A percentile compares a stretch with the other conserved stretches of the same genome.
Conservation (phyloP, 1,284 basidiomycete genomes). For the Ganoderma lingzhi region DNA sequence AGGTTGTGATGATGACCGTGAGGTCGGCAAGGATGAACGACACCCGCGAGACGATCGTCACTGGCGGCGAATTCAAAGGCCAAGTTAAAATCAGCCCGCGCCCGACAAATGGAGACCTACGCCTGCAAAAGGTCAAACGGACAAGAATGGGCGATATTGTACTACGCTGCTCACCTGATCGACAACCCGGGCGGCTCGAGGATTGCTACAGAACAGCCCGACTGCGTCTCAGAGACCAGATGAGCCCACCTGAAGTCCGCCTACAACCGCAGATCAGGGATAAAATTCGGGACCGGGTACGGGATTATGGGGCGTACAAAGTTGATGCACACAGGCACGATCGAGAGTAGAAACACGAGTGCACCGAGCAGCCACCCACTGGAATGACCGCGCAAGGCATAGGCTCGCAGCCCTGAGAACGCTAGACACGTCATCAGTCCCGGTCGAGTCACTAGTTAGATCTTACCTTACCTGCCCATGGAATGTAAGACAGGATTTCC, state of each 20-base stretch:
- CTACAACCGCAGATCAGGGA: neutral
- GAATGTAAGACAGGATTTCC: neutral
- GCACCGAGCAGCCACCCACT: neutral
- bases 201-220: neutral
- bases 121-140: neutral
- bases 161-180: neutral
- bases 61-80: neutral
- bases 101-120: neutral
- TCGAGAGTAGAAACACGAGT: neutral
- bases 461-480: neutral
- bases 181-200: neutral
- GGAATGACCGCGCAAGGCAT: neutral
- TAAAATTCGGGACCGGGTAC: neutral
- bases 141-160: neutral
- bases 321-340: constrained; percentile 1
- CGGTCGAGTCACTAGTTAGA: neutral
- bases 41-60: neutral
- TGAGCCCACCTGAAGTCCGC: neutral
- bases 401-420: neutral
- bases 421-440: neutral
- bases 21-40: constrained; percentile 10
- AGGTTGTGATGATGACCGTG: neutral
- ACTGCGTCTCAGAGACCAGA: neutral
- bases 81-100: neutral
- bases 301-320: neutral